Base-by-base conservation (phyloP, 495 filamentous ascomycete species). In the Aspergillus hancockii region DNA sequence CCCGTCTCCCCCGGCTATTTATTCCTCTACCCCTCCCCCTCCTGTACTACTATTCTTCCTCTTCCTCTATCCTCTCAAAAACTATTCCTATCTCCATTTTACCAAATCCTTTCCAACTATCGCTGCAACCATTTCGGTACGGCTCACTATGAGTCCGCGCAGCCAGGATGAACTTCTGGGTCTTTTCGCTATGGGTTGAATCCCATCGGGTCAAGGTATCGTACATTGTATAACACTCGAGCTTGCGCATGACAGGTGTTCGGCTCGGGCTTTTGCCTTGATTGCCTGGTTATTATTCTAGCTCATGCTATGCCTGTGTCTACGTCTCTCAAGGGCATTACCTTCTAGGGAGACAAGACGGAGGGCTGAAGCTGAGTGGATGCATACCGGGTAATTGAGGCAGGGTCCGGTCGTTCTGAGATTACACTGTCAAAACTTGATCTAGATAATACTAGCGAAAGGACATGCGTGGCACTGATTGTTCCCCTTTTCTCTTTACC, bases 371-470 rank as follows among this genome's bases (percentile, higher is more conserved):
- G 16, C 43, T n/a, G 43, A 47, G 18, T 22, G 43, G 8, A 47
- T 23, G 43, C 19, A 23, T 23, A 23, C 21, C 19, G 19, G 18
- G 18, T 40, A n/a, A 28, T 51, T 16, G 41, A 54, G 54, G 45
- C 54, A 58, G 52, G 22, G 36, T 43, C 55, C 58, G 61, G 65
- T 72, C 68, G 81, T 81, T 83, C 83, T 85, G 83, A 85, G 83
- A 85, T 79, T 82, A 85, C 81, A 85, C 83, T 83, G 83, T 83
- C 76, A 76, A 73, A 88, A 89, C 86, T 88, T 89, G 86, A 89
- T 88, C 86, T 87, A 85, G 86, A 88, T 86, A 88, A 89, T 89
- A 82, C 86, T 84, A 87, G 86, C 86, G 86, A 85, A 88, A 88
- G 86, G 82, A 89, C 83, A 85, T 88, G 85, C 86, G 75, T 77